A percentile compares a stretch with the other conserved stretches of the same genome.
phyloP scores from a whole-genome alignment of 495 filamentous ascomycete species.

The Aspergillus diversus region DNA sequence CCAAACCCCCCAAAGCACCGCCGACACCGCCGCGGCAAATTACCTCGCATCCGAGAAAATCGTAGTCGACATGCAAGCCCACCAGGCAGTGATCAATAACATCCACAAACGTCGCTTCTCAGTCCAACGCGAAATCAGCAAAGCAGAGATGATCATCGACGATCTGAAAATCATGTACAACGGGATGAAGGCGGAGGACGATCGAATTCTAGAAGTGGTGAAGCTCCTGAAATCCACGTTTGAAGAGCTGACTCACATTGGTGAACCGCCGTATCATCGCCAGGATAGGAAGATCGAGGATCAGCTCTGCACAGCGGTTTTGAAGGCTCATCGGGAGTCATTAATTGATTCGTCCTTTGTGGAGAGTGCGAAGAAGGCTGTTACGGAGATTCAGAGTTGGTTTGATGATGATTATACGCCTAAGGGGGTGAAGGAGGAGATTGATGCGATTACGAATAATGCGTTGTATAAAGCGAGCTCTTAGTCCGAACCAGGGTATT shows the following conservation, averaged over 20 bases:
- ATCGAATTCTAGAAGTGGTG: not conserved
- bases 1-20: not conserved
- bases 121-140: not conserved
- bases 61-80: not conserved
- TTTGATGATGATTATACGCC: slow-evolving; percentile 5
- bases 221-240: not conserved
- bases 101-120: not conserved
- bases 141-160: not conserved
- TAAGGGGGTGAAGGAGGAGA: not conserved
- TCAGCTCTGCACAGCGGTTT: not conserved
- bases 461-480: slow-evolving; percentile 5
- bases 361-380: not conserved
- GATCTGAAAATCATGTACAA: not conserved
- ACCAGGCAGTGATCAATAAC: not conserved
- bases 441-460: not conserved
- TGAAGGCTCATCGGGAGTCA: not conserved
- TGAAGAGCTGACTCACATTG: not conserved
- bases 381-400: not conserved
- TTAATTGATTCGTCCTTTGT: not conserved
- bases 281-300: not conserved
- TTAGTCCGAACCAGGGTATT: too few relatives aligned
- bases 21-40: not conserved
- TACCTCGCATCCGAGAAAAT: not conserved
- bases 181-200: not conserved
- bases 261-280: not conserved